phyloP scores from a whole-genome alignment of 768 basidiomycete species.

The Holtermannia corniformis region DNA sequence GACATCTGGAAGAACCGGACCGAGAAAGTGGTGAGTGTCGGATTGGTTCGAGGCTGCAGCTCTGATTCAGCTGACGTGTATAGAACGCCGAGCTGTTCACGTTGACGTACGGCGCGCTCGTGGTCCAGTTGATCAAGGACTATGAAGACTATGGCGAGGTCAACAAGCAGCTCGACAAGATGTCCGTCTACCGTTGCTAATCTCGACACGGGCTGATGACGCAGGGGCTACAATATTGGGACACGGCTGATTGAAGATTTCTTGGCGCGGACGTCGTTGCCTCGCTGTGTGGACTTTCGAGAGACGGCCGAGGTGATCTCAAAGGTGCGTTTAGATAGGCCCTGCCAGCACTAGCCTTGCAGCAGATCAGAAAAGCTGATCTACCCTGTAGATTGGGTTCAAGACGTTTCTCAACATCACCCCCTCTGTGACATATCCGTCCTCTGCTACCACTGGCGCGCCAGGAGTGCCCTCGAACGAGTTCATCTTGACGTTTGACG shows the following conservation, averaged over 20 bases:
- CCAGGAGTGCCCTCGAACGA: slow-evolving; percentile 39
- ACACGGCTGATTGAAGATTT: slow-evolving; percentile 95
- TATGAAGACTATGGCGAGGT: slow-evolving; percentile 91
- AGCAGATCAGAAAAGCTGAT: background rate
- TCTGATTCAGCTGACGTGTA: slow-evolving; percentile 9
- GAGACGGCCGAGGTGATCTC: slow-evolving; percentile 93
- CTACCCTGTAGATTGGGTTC: slow-evolving; percentile 86
- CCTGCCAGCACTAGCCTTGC: background rate
- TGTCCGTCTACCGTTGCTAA: slow-evolving; percentile 32
- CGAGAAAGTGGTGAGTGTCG: slow-evolving; percentile 78
- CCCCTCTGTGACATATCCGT: slow-evolving; percentile 64
- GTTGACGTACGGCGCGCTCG: slow-evolving; percentile 91
- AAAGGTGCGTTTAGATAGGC: slow-evolving; percentile 55
- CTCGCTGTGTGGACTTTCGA: slow-evolving; percentile 83
- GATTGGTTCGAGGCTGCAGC: slow-evolving; percentile 1
- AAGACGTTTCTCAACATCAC: slow-evolving; percentile 93
- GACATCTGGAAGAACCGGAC: slow-evolving; percentile 90
- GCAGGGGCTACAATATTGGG: slow-evolving; percentile 97
- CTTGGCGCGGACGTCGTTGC: slow-evolving; percentile 79
- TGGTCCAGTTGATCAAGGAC: slow-evolving; percentile 96
- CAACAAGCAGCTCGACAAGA: slow-evolving; percentile 85
- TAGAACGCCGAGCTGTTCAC: slow-evolving; percentile 97
- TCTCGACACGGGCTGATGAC: background rate
- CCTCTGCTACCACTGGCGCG: slow-evolving; percentile 46
- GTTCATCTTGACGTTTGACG: slow-evolving; percentile 81